A percentile compares a stretch with the other conserved stretches of the same genome.
phyloP scores from a whole-genome alignment of 2,329 filamentous ascomycete genomes.

The Aaosphaeria pasadenensis region DNA sequence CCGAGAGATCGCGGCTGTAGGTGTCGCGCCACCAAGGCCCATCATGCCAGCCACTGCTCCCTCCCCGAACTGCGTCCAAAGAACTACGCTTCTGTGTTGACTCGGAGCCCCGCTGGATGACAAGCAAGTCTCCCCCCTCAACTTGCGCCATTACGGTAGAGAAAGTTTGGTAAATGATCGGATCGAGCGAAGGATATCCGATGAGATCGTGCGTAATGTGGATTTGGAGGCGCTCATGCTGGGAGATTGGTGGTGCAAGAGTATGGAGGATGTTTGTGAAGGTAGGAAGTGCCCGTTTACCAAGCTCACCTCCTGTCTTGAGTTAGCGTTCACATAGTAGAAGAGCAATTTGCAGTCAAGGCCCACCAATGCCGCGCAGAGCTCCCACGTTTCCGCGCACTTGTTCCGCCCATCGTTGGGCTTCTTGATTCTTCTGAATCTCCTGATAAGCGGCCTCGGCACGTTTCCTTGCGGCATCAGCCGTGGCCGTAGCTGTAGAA shows the following conservation, averaged over 20 bases:
- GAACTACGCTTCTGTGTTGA: constrained; percentile 66
- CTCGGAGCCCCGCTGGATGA: constrained; percentile 90
- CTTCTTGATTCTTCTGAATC: constrained; percentile 94
- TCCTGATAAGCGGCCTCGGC: constrained; percentile 92
- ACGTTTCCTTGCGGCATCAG: constrained; percentile 81
- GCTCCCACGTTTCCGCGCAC: constrained; percentile 84
- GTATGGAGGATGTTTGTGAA: constrained; percentile 95
- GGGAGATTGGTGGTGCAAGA: constrained; percentile 91
- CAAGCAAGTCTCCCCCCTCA: constrained; percentile 90
- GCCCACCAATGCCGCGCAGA: constrained; percentile 69
- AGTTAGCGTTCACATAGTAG: not conserved
- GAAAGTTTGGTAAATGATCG: constrained; percentile 88
- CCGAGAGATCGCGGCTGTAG: constrained; percentile 70
- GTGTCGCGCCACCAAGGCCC: constrained; percentile 92
- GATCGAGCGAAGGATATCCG: constrained; percentile 91
- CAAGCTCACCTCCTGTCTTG: constrained; percentile 67
- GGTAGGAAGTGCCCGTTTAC: constrained; percentile 76
- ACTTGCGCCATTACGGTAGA: constrained; percentile 98
- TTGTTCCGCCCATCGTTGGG: constrained; percentile 93
- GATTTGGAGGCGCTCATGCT: constrained; percentile 93
- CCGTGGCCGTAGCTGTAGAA: constrained; percentile 76
- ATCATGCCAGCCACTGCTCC: constrained; percentile 76
- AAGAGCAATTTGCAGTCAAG: not conserved
- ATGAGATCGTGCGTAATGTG: constrained; percentile 96
- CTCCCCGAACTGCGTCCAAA: constrained; percentile 55